These are phyloP conservation scores for Astragalus membranaceus DNA, from an alignment of 306 rosid species.

Conservation along the genomic window DNA sequence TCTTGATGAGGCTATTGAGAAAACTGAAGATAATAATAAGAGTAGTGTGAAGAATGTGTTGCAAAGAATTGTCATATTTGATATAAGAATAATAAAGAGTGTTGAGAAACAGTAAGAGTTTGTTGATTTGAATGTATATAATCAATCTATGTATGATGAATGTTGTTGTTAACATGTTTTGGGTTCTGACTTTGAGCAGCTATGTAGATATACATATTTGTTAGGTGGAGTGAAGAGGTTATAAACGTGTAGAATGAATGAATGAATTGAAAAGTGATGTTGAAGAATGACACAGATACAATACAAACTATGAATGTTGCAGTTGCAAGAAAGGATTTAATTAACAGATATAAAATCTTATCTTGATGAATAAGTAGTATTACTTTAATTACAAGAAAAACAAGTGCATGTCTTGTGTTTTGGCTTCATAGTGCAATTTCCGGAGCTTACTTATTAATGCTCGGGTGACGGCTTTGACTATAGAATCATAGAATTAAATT, in stretches of 20 bases:
- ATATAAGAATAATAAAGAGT: too few relatives aligned
- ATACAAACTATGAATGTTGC: slow-evolving; percentile 18
- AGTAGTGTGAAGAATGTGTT: slow-evolving; percentile 1
- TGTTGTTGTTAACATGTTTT: not conserved
- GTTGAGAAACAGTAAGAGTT: not conserved
- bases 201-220: slow-evolving; percentile 3
- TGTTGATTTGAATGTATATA: not conserved
- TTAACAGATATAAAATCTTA: not conserved
- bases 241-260: slow-evolving; percentile 24
- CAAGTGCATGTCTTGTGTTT: not conserved
- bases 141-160: not conserved
- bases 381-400: slow-evolving; percentile 3
- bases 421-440: not conserved
- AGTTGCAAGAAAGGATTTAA: slow-evolving; percentile 28
- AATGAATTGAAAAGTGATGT: too few relatives aligned
- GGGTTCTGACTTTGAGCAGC: not conserved
- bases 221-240: slow-evolving; percentile 15
- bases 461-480: slow-evolving; percentile 11
- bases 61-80: slow-evolving; percentile 12
- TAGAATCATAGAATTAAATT: not conserved
- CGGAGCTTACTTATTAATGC: not conserved
- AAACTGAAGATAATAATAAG: slow-evolving; percentile 2
- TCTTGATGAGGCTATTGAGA: slow-evolving; percentile 33
- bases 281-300: slow-evolving; percentile 25
- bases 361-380: not conserved